Evolutionary conservation across 129 eudicot genomes (phyloP).

Genomic region (Helichrysum umbraculigerum): DNA sequence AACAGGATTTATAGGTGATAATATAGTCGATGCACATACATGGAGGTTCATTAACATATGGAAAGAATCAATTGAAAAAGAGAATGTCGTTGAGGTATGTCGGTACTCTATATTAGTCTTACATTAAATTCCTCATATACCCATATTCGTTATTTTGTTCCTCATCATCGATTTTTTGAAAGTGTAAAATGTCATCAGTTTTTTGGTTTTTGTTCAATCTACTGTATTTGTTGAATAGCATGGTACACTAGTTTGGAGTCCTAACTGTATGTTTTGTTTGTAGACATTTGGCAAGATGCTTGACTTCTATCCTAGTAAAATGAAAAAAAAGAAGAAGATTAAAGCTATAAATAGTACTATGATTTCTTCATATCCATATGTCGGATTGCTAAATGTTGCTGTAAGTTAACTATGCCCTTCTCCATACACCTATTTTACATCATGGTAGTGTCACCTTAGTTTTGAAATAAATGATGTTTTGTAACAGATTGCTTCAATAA

Average conservation of each 20-base stretch:
- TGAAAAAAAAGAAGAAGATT: constrained; percentile 29
- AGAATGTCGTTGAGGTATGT: constrained; percentile 61
- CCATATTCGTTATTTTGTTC: background rate
- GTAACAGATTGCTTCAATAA: constrained; percentile 70
- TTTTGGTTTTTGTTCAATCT: background rate
- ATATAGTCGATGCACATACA: constrained; percentile 40
- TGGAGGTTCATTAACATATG: constrained; percentile 64
- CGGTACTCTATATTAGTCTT: background rate
- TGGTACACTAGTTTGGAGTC: background rate
- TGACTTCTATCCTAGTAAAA: constrained; percentile 37
- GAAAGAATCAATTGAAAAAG: constrained; percentile 63
- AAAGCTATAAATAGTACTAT: constrained; percentile 35
- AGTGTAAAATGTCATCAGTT: background rate
- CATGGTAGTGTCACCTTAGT: background rate
- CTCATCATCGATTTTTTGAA: background rate
- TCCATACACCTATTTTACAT: background rate
- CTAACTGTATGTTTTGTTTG: constrained; percentile 27
- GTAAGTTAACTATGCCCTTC: constrained; percentile 48
- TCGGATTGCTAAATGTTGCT: constrained; percentile 82
- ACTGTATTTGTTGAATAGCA: background rate
- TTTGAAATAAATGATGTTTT: background rate
- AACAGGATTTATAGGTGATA: constrained; percentile 25
- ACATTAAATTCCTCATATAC: background rate
- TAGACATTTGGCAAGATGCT: constrained; percentile 84
- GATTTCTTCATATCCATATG: constrained; percentile 48